Base-by-base conservation (phyloP, 129 eudicot genomes). In the Artemisia argyi region DNA sequence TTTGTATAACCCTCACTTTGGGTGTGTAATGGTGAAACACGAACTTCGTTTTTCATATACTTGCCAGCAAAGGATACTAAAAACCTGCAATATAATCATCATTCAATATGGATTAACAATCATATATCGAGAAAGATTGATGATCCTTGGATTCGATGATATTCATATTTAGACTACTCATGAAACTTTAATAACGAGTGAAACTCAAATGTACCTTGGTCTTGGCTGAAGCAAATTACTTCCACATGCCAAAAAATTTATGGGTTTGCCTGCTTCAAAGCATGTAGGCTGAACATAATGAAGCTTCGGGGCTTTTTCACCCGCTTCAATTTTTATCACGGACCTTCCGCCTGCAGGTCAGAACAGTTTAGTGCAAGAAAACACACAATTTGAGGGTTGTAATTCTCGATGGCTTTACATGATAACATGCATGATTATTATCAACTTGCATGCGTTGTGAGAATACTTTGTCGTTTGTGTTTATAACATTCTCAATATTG, bases 221-320 rank as follows among this genome's bases (percentile, higher is more conserved):
- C 86, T 87, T 19, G 98, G 87, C 71, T 89, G 96, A 75, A 87
- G 85, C 61, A 93, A 81, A 71, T 93, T 83, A 75, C 85, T 93
- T 80, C 98, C 98, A 71, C 98, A 89, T 49, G 89, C 96, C 63
- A 93, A 77, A 71, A 93, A 83, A 52, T 93, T 86, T 80, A 93
- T 85, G 53, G 98, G 92, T 78, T 83, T 87, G 48, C 98, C 98
- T 61, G 97, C 98, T 86, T 89, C 98, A 82, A 93, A 89, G 71
- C 84, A 89, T 44, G 87, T 68, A 80, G 98, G 98, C 61, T 85
- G 81, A 47, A 89, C 78, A 69, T 81, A 93, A 72, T 93, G 96
- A 78, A 93, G 97, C 81, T 79, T 85, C 17, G 98, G 98, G 61
- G 87, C 67, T 57, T 53, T 84, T 61, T 64, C 81, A 16, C 67